phyloP scores from a whole-genome alignment of 352 stramenopile genomes.

The Phytophthora constricta region DNA sequence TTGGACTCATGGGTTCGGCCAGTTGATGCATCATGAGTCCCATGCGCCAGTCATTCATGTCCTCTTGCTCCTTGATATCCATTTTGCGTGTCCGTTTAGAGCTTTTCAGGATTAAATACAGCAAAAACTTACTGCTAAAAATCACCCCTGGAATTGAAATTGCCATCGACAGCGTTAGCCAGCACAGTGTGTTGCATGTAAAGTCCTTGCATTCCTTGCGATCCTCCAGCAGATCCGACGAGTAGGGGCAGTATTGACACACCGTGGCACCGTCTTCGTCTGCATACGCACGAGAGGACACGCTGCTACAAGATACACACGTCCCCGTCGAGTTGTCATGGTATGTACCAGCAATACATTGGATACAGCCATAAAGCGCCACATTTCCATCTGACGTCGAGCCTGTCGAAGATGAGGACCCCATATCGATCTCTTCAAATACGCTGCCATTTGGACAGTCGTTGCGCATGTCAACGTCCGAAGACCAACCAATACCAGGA shows the following conservation, averaged over 20 bases:
- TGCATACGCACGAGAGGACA: conserved; percentile 59
- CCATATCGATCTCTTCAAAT: conserved; percentile 46
- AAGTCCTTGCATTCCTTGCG: conserved; percentile 53
- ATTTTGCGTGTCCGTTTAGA: conserved; percentile 47
- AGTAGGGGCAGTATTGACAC: conserved; percentile 71
- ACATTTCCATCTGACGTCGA: conserved; percentile 16
- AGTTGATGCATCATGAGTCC: conserved; percentile 68
- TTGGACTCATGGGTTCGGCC: conserved; percentile 36
- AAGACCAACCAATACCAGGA: conserved; percentile 52
- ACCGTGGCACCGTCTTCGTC: conserved; percentile 55
- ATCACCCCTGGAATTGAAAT: conserved; percentile 57
- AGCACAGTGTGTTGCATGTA: conserved; percentile 63
- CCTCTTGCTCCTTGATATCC: conserved; percentile 64
- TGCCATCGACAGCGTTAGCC: conserved; percentile 64
- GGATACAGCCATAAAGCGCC: conserved; percentile 62
- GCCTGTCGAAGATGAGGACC: conserved; percentile 5
- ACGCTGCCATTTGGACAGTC: conserved; percentile 67
- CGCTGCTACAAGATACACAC: conserved; percentile 49
- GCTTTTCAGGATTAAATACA: conserved; percentile 51
- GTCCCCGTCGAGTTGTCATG: conserved; percentile 55
- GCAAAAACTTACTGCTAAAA: conserved; percentile 59
- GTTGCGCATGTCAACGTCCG: conserved; percentile 39
- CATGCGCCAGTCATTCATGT: conserved; percentile 75
- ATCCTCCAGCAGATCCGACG: conserved; percentile 50
- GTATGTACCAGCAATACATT: conserved; percentile 63